phyloP scores from a whole-genome alignment of 2,329 filamentous ascomycete genomes.

The Fusarium dimerum region DNA sequence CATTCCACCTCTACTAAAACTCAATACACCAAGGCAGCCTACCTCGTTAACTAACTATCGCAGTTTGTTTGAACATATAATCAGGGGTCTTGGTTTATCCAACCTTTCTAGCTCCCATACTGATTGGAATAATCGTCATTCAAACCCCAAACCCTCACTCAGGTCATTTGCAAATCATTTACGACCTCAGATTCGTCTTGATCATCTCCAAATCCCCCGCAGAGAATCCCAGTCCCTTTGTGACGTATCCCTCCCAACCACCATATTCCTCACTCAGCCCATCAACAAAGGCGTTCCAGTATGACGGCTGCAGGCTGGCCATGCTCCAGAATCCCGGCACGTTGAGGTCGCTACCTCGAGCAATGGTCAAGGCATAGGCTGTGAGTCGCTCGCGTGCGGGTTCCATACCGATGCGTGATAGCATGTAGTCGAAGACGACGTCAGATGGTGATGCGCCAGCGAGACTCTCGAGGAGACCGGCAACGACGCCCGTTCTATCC shows the following conservation, averaged over 20 bases:
- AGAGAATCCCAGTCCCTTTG: constrained; percentile 46
- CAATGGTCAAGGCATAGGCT: constrained; percentile 40
- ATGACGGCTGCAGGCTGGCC: constrained; percentile 42
- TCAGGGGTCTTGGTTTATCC: neutral
- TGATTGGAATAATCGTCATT: neutral
- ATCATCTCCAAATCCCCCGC: constrained; percentile 47
- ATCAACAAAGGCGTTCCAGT: constrained; percentile 49
- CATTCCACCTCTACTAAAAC: too few species aligned
- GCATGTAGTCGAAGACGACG: constrained; percentile 51
- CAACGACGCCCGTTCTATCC: constrained; percentile 55
- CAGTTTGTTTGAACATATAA: neutral
- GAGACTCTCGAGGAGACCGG: constrained; percentile 51
- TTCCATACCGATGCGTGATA: constrained; percentile 56
- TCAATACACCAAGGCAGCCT: neutral
- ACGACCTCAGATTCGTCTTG: constrained; percentile 43
- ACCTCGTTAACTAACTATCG: neutral
- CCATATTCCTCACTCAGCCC: constrained; percentile 46
- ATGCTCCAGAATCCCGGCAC: constrained; percentile 53
- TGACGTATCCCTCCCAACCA: constrained; percentile 52
- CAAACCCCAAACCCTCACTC: neutral
- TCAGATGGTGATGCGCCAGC: constrained; percentile 46
- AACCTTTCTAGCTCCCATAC: neutral
- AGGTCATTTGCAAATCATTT: neutral
- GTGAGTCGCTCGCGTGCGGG: constrained; percentile 50
- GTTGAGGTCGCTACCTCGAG: constrained; percentile 37